Evolutionary conservation across 768 basidiomycete genomes (phyloP), one percentile per base, ranked within the genome.

Genomic region (Rhodocollybia butyracea): DNA sequence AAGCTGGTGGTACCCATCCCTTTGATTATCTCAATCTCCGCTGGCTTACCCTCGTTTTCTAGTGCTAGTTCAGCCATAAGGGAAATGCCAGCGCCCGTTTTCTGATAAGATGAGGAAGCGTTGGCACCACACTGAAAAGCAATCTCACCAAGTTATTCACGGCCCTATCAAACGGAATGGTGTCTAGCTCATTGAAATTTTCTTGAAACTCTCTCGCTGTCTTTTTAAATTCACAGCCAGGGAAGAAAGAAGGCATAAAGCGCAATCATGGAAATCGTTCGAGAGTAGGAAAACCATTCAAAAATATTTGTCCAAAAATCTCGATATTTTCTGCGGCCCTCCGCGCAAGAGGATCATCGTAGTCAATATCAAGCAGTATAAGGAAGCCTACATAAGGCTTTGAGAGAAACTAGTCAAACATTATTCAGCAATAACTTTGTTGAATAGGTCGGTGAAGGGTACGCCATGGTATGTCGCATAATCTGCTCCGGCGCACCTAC

Each of bases 181-280:
- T 26, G 19, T 53, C 27, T 12, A 53, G 12, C 27, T 53, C 51
- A n/a, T 53, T 3, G 3, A 53, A 17, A 26, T 8, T 27, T 19
- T 13, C 29, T 11, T 17, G 22, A 17, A 7, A 53, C 19, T 30
- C 15, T 1, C 27, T 26, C 15, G 51, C 51, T 10, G 22, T 2
- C 11, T 30, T 7, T 27, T 53, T 15, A 29, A 53, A 41, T 10
- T 29, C 38, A 30, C 51, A 39, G 3, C 51, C 51, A n/a, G 51
- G 51, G n/a, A 53, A 27, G 38, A 36, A 53, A 40, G 51, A 40
- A 2, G 51, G 51, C 40, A 53, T 34, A 29, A 10, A 53, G 21
- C 36, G 38, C 3, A 53, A 31, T 10, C 21, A 53, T 27, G 51
- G 38, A 27, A 53, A 50, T 21, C 10, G 48, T 21, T 50, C 36